Evolutionary conservation across 345 rosid genomes (phyloP).

Genomic region (Cochlearia excelsa): DNA sequence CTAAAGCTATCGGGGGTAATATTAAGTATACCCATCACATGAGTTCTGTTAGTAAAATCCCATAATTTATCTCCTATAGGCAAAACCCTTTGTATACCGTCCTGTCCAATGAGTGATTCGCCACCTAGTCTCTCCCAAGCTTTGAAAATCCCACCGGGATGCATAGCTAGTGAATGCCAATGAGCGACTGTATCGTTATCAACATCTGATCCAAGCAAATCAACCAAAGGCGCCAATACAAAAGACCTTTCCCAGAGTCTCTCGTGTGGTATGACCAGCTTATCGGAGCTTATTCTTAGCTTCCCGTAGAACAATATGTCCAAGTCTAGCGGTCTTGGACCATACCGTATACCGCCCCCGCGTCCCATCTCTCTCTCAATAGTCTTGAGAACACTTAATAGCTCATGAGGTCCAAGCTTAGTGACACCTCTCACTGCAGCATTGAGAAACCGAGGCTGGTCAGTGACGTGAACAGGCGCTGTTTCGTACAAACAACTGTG

Average conservation of each 20-base stretch:
- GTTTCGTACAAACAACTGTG: conserved; percentile 88
- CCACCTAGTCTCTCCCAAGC: conserved; percentile 86
- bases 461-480: conserved; percentile 82
- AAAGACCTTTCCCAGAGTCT: conserved; percentile 92
- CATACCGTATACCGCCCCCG: conserved; percentile 62
- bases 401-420: conserved; percentile 76
- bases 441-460: conserved; percentile 84
- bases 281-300: conserved; percentile 54
- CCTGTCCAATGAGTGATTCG: conserved; percentile 64
- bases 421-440: conserved; percentile 83
- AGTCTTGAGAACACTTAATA: conserved; percentile 60
- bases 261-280: conserved; percentile 70
- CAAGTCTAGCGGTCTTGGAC: conserved; percentile 86
- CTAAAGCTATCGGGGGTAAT: conserved; percentile 95
- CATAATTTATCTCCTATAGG: conserved; percentile 72
- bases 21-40: conserved; percentile 88
- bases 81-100: conserved; percentile 71
- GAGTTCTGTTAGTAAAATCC: conserved; percentile 71
- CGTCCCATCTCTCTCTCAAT: conserved; percentile 89
- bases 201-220: conserved; percentile 64
- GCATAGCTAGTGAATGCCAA: conserved; percentile 70
- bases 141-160: conserved; percentile 53
- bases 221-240: conserved; percentile 86
- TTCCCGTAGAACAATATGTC: conserved; percentile 87
- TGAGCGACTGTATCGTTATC: conserved; percentile 65